A percentile compares a stretch with the other conserved stretches of the same genome.
Conservation (phyloP, 768 basidiomycete species). For the Kwoniella sp. region DNA sequence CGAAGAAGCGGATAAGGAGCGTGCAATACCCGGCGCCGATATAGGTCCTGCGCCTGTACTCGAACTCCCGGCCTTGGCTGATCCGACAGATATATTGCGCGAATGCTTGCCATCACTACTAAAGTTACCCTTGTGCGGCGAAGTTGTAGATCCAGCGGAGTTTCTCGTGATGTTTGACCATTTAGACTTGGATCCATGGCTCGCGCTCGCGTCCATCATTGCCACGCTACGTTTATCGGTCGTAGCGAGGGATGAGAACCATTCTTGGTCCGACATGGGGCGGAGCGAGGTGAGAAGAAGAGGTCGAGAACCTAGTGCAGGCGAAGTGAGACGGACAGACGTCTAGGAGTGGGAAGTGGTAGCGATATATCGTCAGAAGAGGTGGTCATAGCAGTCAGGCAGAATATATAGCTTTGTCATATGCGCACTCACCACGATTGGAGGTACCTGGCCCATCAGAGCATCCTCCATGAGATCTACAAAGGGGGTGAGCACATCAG, state of each 20-base stretch:
- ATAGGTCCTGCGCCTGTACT: background rate
- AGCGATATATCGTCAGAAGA: background rate
- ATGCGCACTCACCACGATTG: conserved; percentile 46
- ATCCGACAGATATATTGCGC: background rate
- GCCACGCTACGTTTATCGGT: conserved; percentile 1
- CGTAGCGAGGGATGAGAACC: conserved; percentile 43
- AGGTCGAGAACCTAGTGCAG: conserved; percentile 51
- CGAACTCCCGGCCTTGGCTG: background rate
- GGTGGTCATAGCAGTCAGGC: too few species aligned
- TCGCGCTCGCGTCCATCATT: background rate
- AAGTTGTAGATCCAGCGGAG: background rate
- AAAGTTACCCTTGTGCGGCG: background rate
- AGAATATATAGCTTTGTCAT: too few species aligned
- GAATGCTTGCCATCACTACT: too few species aligned
- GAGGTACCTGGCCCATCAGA: conserved; percentile 52
- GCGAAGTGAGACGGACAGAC: conserved; percentile 51
- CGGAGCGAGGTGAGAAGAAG: conserved; percentile 50
- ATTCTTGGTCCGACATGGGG: conserved; percentile 54
- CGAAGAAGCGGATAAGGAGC: conserved; percentile 15
- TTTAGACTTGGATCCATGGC: conserved; percentile 1
- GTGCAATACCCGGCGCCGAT: background rate
- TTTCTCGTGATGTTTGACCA: background rate
- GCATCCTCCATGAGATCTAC: conserved; percentile 57
- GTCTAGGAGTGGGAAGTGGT: conserved; percentile 26
- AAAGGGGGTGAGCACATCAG: conserved; percentile 54